Evolutionary conservation across 768 basidiomycete species (phyloP), one percentile per base, ranked within the genome.

Genomic region (Pleurotus ostreatus): DNA sequence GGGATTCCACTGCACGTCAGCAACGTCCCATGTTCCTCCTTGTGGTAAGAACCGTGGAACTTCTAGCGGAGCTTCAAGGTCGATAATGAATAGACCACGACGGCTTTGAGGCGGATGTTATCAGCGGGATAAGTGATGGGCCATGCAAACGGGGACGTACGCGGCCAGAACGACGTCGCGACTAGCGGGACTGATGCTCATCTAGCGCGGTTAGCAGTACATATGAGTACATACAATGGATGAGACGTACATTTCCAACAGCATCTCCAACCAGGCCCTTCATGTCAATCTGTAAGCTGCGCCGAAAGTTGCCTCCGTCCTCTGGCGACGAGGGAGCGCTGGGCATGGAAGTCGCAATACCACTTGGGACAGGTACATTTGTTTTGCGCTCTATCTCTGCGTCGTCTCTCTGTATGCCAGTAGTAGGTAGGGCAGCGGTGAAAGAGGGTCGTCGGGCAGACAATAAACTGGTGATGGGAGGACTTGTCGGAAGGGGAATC

Each of bases 1-100:
- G 0, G 93, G 93, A 60, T 93, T 94, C 93, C 92, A 95, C 61
- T 92, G 90, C 0, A 94, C 89, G 63, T 94, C 91, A 0, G 91
- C 89, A 9, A 97, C 94, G 63, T 96, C 92, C 93, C 94, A 98
- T 4, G 91, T 92, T 1, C 94, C 95, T 2, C 94, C 93, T 71
- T 99, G 95, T 12, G 96, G 96, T 7, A 99, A 79, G 66, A 96
- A 98, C 11, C 96, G 81, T 20, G 97, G 97, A 0, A 94, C 81
- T 60, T 91, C 85, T 15, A 91, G 76, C 1, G 93, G 92, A 11
- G 89, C 82, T 59, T 94, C 87, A 13, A 99, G 78, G 74, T 98
- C 97, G 58, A 99, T 91, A 56, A 98, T 94, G 68, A 91, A 98
- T 13, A 99, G 78, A 0, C 96, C 96, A 56, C 93, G 86, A 4